These are phyloP conservation scores for Verruconis gallopava DNA, from an alignment of 2,329 filamentous ascomycete genomes.

Conservation along the genomic window DNA sequence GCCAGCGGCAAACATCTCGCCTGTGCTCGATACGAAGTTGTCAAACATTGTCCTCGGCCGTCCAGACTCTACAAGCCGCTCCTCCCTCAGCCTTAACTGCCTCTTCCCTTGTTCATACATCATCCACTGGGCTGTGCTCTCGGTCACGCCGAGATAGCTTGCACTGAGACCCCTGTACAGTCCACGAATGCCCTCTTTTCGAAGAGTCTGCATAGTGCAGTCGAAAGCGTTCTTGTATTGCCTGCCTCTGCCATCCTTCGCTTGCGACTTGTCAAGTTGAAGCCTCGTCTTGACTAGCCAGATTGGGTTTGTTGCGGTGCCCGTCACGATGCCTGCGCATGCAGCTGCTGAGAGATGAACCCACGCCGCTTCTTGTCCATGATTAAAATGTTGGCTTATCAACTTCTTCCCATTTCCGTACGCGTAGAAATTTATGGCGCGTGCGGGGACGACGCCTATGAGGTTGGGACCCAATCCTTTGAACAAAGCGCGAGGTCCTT, in stretches of 20 bases:
- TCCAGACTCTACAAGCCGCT: slow-evolving; percentile 40
- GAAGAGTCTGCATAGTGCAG: slow-evolving; percentile 70
- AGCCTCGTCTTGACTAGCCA: slow-evolving; percentile 92
- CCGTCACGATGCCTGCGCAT: slow-evolving; percentile 69
- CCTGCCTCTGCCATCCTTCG: slow-evolving; percentile 43
- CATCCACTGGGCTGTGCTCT: slow-evolving; percentile 87
- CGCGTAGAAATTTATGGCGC: slow-evolving; percentile 86
- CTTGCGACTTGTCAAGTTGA: slow-evolving; percentile 79
- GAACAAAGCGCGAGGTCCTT: slow-evolving; percentile 81
- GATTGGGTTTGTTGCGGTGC: slow-evolving; percentile 87
- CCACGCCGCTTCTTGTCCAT: slow-evolving; percentile 55
- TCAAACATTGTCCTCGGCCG: slow-evolving; percentile 59
- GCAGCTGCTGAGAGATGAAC: slow-evolving; percentile 69
- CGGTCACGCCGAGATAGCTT: slow-evolving; percentile 80
- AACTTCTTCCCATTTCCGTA: slow-evolving; percentile 86
- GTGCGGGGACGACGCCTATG: slow-evolving; percentile 75
- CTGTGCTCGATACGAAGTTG: slow-evolving; percentile 60
- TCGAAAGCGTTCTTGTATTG: slow-evolving; percentile 81
- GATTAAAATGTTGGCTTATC: slow-evolving; percentile 61
- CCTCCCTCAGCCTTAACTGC: slow-evolving; percentile 52
- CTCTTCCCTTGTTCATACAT: slow-evolving; percentile 88
- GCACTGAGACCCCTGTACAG: slow-evolving; percentile 86
- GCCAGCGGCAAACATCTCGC: slow-evolving; percentile 67
- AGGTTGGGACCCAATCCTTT: slow-evolving; percentile 87
- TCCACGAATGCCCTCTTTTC: slow-evolving; percentile 66